Percentiles rank a stretch among this genome's conserved stretches.
Evolutionary conservation across 495 filamentous ascomycete genomes (phyloP).

Genomic region (Neurospora sublineolata): DNA sequence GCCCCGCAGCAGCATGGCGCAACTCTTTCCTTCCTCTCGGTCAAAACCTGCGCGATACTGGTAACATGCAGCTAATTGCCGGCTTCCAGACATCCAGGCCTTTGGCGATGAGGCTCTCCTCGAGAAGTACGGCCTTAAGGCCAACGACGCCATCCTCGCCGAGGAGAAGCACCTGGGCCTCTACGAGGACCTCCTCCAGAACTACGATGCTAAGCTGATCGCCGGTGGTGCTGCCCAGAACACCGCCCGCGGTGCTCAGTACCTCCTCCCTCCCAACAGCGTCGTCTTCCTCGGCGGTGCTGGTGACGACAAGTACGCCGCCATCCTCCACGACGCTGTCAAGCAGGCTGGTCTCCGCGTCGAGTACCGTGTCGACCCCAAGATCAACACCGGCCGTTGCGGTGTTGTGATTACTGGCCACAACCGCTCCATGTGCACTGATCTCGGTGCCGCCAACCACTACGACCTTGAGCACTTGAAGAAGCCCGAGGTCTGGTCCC

Average conservation of each 20-base stretch:
- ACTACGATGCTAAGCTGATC: constrained; percentile 83
- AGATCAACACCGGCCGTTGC: constrained; percentile 78
- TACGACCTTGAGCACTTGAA: constrained; percentile 93
- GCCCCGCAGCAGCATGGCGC: background rate
- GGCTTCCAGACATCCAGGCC: constrained; percentile 72
- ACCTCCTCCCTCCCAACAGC: constrained; percentile 77
- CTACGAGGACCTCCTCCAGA: constrained; percentile 83
- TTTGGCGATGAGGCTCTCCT: constrained; percentile 69
- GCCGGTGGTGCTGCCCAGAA: constrained; percentile 97
- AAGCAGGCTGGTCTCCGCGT: constrained; percentile 75
- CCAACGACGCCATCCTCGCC: constrained; percentile 94
- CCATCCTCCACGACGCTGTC: constrained; percentile 65
- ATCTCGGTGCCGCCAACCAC: constrained; percentile 90
- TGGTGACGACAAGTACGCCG: constrained; percentile 82
- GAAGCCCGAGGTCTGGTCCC: constrained; percentile 77
- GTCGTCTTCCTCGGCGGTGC: constrained; percentile 89
- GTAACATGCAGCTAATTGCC: background rate
- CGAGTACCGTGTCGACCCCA: constrained; percentile 83
- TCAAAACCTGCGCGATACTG: background rate
- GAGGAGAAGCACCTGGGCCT: constrained; percentile 78
- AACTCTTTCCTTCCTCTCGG: background rate
- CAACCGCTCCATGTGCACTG: constrained; percentile 86
- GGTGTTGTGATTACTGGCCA: constrained; percentile 94
- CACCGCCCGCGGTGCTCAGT: constrained; percentile 93
- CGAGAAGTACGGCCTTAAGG: constrained; percentile 83